Conservation (phyloP, 1,284 basidiomycete genomes). For the Pterula multifida region DNA sequence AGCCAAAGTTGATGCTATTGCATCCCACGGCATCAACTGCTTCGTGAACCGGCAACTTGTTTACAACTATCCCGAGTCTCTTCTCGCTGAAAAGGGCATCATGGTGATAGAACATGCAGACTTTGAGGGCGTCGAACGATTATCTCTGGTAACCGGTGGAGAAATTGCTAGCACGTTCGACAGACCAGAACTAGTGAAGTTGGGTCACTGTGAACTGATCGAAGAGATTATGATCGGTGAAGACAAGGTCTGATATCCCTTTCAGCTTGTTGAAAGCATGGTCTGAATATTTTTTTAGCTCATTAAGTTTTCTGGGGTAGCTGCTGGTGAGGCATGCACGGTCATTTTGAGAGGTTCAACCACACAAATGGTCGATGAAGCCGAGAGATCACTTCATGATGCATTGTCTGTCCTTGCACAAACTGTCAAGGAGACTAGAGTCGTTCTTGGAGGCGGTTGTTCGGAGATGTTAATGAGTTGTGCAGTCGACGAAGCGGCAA, state of each 20-base stretch:
- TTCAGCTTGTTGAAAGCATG: background rate
- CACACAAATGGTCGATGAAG: conserved; percentile 98
- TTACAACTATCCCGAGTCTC: conserved; percentile 98
- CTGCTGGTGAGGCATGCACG: conserved; percentile 97
- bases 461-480: conserved; percentile 98
- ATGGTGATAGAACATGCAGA: conserved; percentile 98
- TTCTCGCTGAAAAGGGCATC: conserved; percentile 90
- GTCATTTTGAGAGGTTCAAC: conserved; percentile 96
- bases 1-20: conserved; percentile 92
- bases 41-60: conserved; percentile 99
- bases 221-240: conserved; percentile 99
- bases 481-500: conserved; percentile 83
- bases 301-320: conserved; percentile 98
- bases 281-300: conserved; percentile 37
- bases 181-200: conserved; percentile 84
- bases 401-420: conserved; percentile 96
- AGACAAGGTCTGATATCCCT: conserved; percentile 64
- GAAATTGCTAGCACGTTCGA: conserved; percentile 98
- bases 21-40: conserved; percentile 90
- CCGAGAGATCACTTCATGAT: conserved; percentile 95
- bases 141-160: conserved; percentile 94
- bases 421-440: conserved; percentile 93
- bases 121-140: conserved; percentile 95
- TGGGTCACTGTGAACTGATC: conserved; percentile 89
- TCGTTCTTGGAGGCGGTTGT: conserved; percentile 92